Base-by-base conservation (phyloP, 2,329 filamentous ascomycete species). In the Myriosclerotinia scirpicola region DNA sequence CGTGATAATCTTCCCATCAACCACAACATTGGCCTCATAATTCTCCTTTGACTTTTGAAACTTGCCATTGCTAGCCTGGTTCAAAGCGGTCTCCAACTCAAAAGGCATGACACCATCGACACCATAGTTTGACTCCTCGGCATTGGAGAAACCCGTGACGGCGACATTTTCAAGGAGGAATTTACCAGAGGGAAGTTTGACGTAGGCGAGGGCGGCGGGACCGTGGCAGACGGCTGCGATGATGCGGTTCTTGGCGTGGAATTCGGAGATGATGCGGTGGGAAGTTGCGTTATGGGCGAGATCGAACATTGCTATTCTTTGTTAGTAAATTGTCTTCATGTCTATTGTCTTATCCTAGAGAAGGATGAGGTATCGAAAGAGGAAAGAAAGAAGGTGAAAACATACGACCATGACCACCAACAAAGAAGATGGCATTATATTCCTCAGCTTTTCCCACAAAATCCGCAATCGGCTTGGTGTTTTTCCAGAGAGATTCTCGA, bases 171-270 rank as follows among this genome's bases (percentile, higher is more conserved):
- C 77, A 50, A 90, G 76, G 12, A 90, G 77, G 61, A 81, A 80
- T 69, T 80, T 78, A 44, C 85, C 86, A 68, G 82, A 79, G 6
- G 78, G 70, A 26, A 81, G 73, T 72, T 82, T 84, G 15, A 42
- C 87, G 71, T 87, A 82, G 59, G 83, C 80, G 20, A 91, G 80
- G 15, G 83, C 89, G 4, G 84, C 84, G 2, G 88, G 86, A 7
- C 87, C 89, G 77, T 91, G 89, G 80, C 89, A 91, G 55, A 91
- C 87, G 4, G 88, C 86, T 0, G 85, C 80, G 17, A 91, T 83
- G 65, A 86, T 80, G 80, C 90, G 90, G 69, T 82, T 84, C 3
- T 82, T 81, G 50, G 80, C 78, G 73, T 82, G 84, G 75, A 91
- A 90, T 75, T 90, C 86, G 68, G 80, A 78, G 73, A 88, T 85